Conservation (phyloP, 1,139 yeast genomes). For the Fermentozyma sake region DNA sequence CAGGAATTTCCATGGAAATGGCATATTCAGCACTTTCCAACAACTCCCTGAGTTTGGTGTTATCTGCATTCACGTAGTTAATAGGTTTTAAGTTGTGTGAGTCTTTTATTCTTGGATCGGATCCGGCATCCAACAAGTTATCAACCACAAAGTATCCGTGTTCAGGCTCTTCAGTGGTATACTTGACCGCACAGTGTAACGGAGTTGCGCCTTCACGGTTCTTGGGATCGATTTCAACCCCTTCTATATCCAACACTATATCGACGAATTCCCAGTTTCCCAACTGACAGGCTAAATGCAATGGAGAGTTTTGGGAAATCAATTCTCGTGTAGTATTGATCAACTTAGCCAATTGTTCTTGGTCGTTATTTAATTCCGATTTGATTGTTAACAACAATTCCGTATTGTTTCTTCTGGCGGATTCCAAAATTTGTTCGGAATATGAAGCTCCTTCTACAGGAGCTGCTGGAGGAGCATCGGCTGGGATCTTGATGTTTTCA, state of each 20-base stretch:
- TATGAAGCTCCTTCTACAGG: constrained; percentile 77
- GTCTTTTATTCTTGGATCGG: constrained; percentile 61
- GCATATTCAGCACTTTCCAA: constrained; percentile 86
- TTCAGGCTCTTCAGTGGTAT: constrained; percentile 74
- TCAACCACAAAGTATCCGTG: constrained; percentile 79
- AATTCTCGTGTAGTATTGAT: constrained; percentile 74
- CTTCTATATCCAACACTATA: constrained; percentile 76
- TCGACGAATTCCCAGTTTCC: constrained; percentile 91
- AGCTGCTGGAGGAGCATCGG: too few relatives aligned
- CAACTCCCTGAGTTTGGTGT: constrained; percentile 50
- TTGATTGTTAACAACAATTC: constrained; percentile 64
- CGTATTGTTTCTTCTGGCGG: constrained; percentile 82
- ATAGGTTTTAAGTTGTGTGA: constrained; percentile 62
- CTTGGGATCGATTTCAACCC: constrained; percentile 82
- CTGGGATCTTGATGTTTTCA: too few relatives aligned
- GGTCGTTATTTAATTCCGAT: constrained; percentile 40
- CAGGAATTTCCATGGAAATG: constrained; percentile 33
- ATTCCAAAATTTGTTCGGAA: constrained; percentile 78
- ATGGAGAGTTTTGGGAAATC: constrained; percentile 69
- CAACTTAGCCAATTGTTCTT: constrained; percentile 48
- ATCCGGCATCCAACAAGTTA: constrained; percentile 86
- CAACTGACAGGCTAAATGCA: constrained; percentile 75
- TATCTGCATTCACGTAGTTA: constrained; percentile 56
- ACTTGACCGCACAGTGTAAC: constrained; percentile 77
- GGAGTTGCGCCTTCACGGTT: constrained; percentile 86